phyloP scores from a whole-genome alignment of 2,329 filamentous ascomycete genomes.

The Botrytis squamosa region DNA sequence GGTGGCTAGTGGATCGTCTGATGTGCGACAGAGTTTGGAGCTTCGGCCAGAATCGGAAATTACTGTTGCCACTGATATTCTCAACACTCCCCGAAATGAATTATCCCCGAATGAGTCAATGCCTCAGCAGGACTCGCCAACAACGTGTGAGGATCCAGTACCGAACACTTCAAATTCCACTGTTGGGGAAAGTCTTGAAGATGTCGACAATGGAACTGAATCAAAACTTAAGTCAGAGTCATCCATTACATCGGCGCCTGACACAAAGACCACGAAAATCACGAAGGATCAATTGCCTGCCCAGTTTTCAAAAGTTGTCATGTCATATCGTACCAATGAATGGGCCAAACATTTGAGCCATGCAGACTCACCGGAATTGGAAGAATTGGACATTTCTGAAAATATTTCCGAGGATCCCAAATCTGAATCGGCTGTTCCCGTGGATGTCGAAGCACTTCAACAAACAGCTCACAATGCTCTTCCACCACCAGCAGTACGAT shows the following conservation, averaged over 20 bases:
- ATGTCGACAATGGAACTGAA: not conserved
- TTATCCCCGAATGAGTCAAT: not conserved
- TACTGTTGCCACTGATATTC: slow-evolving; percentile 4
- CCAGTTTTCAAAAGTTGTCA: slow-evolving; percentile 72
- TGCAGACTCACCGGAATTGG: slow-evolving; percentile 70
- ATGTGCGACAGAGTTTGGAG: not conserved
- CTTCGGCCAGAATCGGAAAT: not conserved
- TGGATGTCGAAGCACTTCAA: slow-evolving; percentile 63
- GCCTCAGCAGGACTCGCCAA: slow-evolving; percentile 1
- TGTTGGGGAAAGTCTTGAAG: not conserved
- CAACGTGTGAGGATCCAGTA: slow-evolving; percentile 27
- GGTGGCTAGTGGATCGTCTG: not conserved
- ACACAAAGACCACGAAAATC: slow-evolving; percentile 49
- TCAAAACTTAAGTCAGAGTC: slow-evolving; percentile 22
- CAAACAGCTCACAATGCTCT: slow-evolving; percentile 51
- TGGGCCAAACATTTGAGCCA: slow-evolving; percentile 87
- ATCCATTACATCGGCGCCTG: slow-evolving; percentile 44
- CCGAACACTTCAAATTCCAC: not conserved
- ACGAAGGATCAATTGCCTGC: slow-evolving; percentile 64
- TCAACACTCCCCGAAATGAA: not conserved
- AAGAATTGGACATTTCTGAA: slow-evolving; percentile 55
- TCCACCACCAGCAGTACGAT: slow-evolving; percentile 26
- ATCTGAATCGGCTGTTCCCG: slow-evolving; percentile 57
- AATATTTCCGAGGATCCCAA: slow-evolving; percentile 40
- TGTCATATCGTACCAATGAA: slow-evolving; percentile 88